These are phyloP conservation scores for Solioccasus polychromus DNA, from an alignment of 768 basidiomycete species.

Conservation along the genomic window DNA sequence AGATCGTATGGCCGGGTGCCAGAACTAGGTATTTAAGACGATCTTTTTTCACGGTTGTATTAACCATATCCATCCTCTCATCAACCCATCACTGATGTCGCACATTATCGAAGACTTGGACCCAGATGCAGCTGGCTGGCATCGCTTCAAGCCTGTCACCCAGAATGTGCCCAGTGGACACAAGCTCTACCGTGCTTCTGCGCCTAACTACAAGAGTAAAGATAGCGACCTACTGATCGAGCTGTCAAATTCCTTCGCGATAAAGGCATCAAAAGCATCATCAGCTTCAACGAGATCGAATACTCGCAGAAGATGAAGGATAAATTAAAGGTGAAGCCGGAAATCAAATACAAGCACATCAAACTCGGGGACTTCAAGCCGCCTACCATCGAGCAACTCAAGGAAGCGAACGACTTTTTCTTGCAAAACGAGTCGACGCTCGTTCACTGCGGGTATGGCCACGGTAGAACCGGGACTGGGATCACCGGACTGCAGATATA, in stretches of 20 bases:
- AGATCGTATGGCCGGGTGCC: too few relatives aligned
- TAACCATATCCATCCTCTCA: too few relatives aligned
- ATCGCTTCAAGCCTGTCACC: conserved; percentile 15
- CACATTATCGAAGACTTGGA: background rate
- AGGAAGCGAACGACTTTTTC: conserved; percentile 16
- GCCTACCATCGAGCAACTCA: conserved; percentile 17
- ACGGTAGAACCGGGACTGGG: conserved; percentile 10
- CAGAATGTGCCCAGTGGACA: conserved; percentile 9
- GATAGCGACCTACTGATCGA: conserved; percentile 5
- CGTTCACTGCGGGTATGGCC: conserved; percentile 15
- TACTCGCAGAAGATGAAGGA: conserved; percentile 9
- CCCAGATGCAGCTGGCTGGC: conserved; percentile 13
- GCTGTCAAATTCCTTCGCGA: conserved; percentile 15
- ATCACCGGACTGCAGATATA: conserved; percentile 8
- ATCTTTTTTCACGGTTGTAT: too few relatives aligned
- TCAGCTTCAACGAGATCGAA: conserved; percentile 17
- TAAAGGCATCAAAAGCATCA: conserved; percentile 18
- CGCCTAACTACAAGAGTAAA: conserved; percentile 14
- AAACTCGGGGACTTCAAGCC: conserved; percentile 20
- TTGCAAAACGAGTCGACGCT: conserved; percentile 2
- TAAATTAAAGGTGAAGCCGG: conserved; percentile 3
- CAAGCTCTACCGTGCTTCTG: conserved; percentile 21
- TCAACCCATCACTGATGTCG: background rate
- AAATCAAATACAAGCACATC: conserved; percentile 18
- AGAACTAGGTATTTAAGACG: too few relatives aligned